Evolutionary conservation across 1,139 yeast species (phyloP).

Genomic region (Suhomyces choctaworum): DNA sequence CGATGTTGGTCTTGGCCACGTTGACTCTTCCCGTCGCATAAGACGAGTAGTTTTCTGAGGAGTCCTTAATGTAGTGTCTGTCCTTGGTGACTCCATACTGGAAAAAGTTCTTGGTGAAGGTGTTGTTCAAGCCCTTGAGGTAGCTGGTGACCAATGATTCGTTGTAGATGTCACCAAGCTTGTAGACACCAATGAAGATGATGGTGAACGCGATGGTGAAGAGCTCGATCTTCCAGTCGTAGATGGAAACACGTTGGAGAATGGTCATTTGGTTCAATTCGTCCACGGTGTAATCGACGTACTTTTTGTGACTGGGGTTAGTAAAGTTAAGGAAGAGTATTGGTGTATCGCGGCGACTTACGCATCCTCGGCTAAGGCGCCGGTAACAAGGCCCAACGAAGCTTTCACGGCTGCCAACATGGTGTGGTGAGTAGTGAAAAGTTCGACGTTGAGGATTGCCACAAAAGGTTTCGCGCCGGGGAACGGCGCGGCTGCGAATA

Average conservation of each 20-base stretch:
- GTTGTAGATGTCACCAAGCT: constrained; percentile 62
- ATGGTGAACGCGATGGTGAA: constrained; percentile 53
- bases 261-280: constrained; percentile 54
- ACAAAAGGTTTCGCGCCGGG: constrained; percentile 3
- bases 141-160: constrained; percentile 51
- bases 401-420: constrained; percentile 7
- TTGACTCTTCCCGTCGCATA: constrained; percentile 90
- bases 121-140: constrained; percentile 45
- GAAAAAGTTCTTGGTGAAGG: constrained; percentile 65
- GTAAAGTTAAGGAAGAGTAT: neutral
- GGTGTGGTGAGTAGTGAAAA: constrained; percentile 6
- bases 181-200: constrained; percentile 47
- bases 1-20: constrained; percentile 61
- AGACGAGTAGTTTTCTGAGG: constrained; percentile 66
- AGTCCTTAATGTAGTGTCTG: constrained; percentile 60
- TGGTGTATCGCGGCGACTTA: constrained; percentile 3
- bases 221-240: constrained; percentile 78
- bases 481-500: no score
- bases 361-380: constrained; percentile 7
- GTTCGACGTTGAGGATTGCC: constrained; percentile 8
- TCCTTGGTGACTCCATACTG: constrained; percentile 72
- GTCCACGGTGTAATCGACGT: constrained; percentile 45
- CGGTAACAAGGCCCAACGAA: constrained; percentile 3
- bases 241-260: constrained; percentile 48
- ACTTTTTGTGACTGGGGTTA: constrained; percentile 21